These are phyloP conservation scores for Periconia digitata DNA, from an alignment of 2,329 filamentous ascomycete genomes.

Conservation along the genomic window DNA sequence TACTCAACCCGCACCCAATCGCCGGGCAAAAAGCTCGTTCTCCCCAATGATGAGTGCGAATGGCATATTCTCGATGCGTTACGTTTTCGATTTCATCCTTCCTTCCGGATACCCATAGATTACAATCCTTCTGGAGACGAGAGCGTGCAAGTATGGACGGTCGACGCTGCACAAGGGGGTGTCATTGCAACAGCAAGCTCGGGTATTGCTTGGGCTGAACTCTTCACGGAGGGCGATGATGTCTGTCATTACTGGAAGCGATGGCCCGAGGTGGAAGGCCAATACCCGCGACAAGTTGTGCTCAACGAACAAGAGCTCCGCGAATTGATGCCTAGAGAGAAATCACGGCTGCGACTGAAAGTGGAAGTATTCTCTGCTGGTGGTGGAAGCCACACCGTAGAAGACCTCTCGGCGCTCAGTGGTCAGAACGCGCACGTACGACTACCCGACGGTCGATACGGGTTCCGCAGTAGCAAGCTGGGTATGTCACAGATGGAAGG, in stretches of 20 bases:
- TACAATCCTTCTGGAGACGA: constrained; percentile 60
- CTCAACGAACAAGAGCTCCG: constrained; percentile 77
- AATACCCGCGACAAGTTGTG: constrained; percentile 69
- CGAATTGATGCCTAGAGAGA: constrained; percentile 68
- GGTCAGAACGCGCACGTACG: constrained; percentile 73
- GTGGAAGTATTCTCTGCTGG: constrained; percentile 76
- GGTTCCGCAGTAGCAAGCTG: constrained; percentile 74
- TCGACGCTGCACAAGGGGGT: constrained; percentile 74
- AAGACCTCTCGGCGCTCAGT: constrained; percentile 70
- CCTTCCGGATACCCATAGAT: constrained; percentile 79
- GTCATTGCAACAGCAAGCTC: constrained; percentile 79
- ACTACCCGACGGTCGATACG: constrained; percentile 71
- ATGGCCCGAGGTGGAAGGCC: constrained; percentile 63
- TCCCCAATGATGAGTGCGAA: constrained; percentile 78
- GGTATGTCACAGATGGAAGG: constrained; percentile 73
- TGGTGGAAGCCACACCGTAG: constrained; percentile 71
- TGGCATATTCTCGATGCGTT: constrained; percentile 92
- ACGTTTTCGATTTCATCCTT: constrained; percentile 86
- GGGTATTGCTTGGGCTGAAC: constrained; percentile 82
- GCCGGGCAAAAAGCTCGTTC: constrained; percentile 71
- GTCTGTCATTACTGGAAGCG: constrained; percentile 81
- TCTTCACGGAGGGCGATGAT: constrained; percentile 78
- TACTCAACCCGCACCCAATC: constrained; percentile 86
- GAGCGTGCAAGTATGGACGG: constrained; percentile 82
- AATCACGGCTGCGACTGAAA: constrained; percentile 69